Evolutionary conservation across 306 rosid species (phyloP).

Genomic region (Potentilla sterilis): DNA sequence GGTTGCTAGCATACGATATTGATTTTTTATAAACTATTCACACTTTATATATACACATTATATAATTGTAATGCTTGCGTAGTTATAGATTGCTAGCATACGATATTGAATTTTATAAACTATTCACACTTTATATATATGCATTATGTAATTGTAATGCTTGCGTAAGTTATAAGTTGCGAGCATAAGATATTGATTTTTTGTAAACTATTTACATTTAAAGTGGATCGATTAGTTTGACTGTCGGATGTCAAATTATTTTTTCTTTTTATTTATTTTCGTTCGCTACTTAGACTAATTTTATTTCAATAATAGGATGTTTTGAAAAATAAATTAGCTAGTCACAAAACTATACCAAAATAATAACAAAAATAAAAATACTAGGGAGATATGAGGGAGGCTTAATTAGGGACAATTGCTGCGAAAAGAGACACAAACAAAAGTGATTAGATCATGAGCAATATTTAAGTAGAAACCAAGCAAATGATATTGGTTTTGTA

Average conservation of each 20-base stretch:
- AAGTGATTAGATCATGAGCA: slow-evolving; percentile 10
- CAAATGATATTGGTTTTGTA: not conserved
- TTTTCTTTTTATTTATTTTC: not conserved
- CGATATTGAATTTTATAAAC: too few species aligned
- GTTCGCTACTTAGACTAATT: not conserved
- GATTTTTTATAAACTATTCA: too few species aligned
- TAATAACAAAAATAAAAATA: not conserved
- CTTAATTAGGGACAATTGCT: not conserved
- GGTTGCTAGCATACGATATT: not conserved
- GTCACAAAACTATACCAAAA: not conserved
- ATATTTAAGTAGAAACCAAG: not conserved
- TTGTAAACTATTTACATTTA: too few species aligned
- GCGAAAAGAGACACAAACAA: not conserved
- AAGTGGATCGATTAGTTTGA: not conserved
- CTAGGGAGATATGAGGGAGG: not conserved
- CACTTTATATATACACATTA: not conserved
- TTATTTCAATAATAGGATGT: too few species aligned
- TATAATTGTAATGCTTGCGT: not conserved
- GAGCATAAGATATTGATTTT: not conserved
- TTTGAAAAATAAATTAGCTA: not conserved
- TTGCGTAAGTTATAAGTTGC: not conserved
- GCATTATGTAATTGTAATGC: not conserved
- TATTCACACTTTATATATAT: too few species aligned
- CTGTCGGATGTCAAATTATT: not conserved
- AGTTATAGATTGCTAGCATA: not conserved